Evolutionary conservation across 768 basidiomycete genomes (phyloP), one percentile per base, ranked within the genome.

Genomic region (Termitomyces sp.): DNA sequence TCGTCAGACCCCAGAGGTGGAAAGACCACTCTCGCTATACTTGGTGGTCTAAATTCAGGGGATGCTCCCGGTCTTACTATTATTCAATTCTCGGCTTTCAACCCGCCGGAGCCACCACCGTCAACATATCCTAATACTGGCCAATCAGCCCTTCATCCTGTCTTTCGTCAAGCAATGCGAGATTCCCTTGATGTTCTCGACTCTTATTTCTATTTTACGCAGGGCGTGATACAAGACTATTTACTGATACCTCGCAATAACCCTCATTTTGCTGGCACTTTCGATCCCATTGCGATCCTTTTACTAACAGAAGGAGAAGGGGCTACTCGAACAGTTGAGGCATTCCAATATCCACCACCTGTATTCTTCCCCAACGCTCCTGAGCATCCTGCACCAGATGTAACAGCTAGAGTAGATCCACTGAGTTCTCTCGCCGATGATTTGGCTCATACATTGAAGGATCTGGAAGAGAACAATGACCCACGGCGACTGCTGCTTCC

Each of bases 271-370:
- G 73, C 78, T 42, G 83, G 87, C 4, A 74, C 81, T 12, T 87
- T 80, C 69, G 91, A 94, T 67, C 89, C 92, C 0, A 76, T 81
- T 58, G 79, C 87, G 2, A 84, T 96, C 20, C 66, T 95, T 50
- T 69, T 89, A 49, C 70, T 90, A 3, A 79, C 83, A 0, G 86
- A 86, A 40, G 76, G 79, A 0, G 76, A 79, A 2, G 77, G 77
- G 6, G 75, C 76, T 8, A 73, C 76, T 1, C 81, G 89, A 24
- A 76, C 79, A 1, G 65, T 90, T 4, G 84, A 88, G 66, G 86
- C 86, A 1, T 86, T 80, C 66, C 79, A 86, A 55, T 95, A 90
- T 69, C 92, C 92, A 9, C 92, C 92, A 4, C 82, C 84, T 39
- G 66, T 67, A 16, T 79, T 81, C 54, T 52, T 64, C 24, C 42